A percentile compares a stretch with the other conserved stretches of the same genome.
phyloP scores from a whole-genome alignment of 176 grass and related monocot genomes.

The barley (Hordeum vulgare) region DNA sequence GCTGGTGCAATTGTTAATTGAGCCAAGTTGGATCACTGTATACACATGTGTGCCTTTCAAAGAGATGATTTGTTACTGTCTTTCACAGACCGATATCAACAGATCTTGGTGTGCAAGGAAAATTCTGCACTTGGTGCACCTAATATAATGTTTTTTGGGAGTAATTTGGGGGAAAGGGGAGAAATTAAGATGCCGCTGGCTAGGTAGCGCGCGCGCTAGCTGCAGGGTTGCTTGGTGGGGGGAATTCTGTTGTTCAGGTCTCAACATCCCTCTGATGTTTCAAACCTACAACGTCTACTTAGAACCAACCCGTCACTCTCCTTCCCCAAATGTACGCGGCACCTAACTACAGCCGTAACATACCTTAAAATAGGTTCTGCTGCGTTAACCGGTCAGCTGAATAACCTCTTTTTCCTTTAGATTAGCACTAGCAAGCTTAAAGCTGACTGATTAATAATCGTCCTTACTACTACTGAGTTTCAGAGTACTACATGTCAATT shows the following conservation, averaged over 20 bases:
- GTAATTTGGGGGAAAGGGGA: slow-evolving; percentile 16
- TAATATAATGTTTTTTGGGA: slow-evolving; percentile 34
- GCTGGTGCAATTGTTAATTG: not conserved
- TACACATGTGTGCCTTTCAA: slow-evolving; percentile 15
- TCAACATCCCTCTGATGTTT: slow-evolving; percentile 87
- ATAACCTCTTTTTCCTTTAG: not conserved
- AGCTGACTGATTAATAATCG: not conserved
- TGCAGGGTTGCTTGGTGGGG: slow-evolving; percentile 69
- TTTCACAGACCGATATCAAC: not conserved
- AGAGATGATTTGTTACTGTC: slow-evolving; percentile 38
- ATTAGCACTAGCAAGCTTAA: not conserved
- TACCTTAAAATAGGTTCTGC: slow-evolving; percentile 41
- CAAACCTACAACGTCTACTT: slow-evolving; percentile 97
- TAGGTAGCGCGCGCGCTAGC: not conserved
- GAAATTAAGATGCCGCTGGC: slow-evolving; percentile 11
- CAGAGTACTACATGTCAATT: not conserved
- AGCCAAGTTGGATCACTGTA: not conserved
- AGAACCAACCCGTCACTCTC: slow-evolving; percentile 82
- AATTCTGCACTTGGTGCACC: slow-evolving; percentile 37
- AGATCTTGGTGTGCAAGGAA: slow-evolving; percentile 29
- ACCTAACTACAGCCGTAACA: slow-evolving; percentile 47
- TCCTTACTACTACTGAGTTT: not conserved
- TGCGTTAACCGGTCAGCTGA: not conserved
- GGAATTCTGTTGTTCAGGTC: slow-evolving; percentile 75
- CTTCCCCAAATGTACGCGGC: slow-evolving; percentile 21